Evolutionary conservation across 2,329 filamentous ascomycete species (phyloP).

Genomic region (Magnaporthiopsis rhizophila): DNA sequence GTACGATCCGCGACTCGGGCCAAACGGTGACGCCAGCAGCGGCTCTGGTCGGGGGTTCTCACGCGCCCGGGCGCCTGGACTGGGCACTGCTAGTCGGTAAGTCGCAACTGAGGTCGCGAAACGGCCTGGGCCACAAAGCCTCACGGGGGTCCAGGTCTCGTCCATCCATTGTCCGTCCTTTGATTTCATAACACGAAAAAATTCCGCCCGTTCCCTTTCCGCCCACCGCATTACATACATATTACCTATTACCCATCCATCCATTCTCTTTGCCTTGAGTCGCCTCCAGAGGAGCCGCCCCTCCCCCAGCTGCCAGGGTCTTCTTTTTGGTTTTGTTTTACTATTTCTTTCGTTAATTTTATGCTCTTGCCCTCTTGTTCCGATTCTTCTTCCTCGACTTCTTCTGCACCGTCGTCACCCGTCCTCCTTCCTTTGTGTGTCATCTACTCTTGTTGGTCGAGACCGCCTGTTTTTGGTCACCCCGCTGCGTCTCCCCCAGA

Average conservation of each 20-base stretch:
- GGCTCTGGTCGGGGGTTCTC: background rate
- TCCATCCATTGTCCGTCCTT: background rate
- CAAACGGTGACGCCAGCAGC: background rate
- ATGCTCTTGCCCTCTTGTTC: slow-evolving; percentile 10
- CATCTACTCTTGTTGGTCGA: slow-evolving; percentile 8
- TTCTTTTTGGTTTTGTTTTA: slow-evolving; percentile 7
- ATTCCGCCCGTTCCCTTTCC: background rate
- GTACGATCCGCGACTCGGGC: background rate
- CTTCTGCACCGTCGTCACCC: too few relatives aligned
- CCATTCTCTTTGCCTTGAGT: background rate
- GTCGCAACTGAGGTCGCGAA: background rate
- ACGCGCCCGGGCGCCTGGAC: background rate
- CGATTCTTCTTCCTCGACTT: slow-evolving; percentile 3
- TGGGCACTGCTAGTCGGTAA: background rate
- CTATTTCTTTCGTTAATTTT: slow-evolving; percentile 9
- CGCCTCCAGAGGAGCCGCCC: slow-evolving; percentile 6
- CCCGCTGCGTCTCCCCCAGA: background rate
- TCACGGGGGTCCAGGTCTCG: background rate
- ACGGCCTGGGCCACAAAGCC: slow-evolving; percentile 1
- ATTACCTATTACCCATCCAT: background rate
- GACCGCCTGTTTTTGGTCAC: background rate
- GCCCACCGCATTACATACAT: slow-evolving; percentile 3
- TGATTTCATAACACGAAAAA: background rate
- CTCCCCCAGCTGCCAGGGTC: slow-evolving; percentile 7
- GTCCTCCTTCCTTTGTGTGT: background rate